Base-by-base conservation (phyloP, 805 yeast species). In the Diddensiella caesifluorescens region DNA sequence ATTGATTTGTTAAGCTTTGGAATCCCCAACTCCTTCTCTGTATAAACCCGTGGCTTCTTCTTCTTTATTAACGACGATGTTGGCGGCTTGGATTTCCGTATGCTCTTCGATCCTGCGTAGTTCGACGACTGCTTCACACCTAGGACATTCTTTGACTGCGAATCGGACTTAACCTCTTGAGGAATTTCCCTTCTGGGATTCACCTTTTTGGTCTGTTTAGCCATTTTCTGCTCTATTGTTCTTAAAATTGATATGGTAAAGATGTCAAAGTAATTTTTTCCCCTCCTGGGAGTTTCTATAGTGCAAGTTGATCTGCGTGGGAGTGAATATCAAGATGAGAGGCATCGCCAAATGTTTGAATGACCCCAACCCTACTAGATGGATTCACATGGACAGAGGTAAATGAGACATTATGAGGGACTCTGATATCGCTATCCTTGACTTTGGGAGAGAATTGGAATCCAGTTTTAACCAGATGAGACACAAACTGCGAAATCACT, bases 1-100 rank as follows among this genome's bases (percentile, higher is more conserved):
- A 89, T 73, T 3, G 96, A 86, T 50, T 75, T 81, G 61, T 90
- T 90, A 56, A 90, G 70, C 20, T 73, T 70, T 22, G 96, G 97
- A 26, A 89, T 67, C 33, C 82, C 78, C 29, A 89, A 68, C 53
- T 88, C 95, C 46, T 79, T 81, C 51, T 89, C 97, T 7, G 78
- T 70, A 56, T 80, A 85, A 5, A 53, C 57, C 5, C 63, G 38
- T 2, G 44, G 52, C 37, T 53, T 56, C 45, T 60, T 59, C 48
- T 46, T 48, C 44, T 55, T 46, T 32, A 41, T 41, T 28, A n/a
- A 35, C 19, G 32, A 7, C 29, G 7, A 37, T n/a, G 7, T 29
- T 39, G 1, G 38, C 22, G 35, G 28, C 34, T 42, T 45, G 22
- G 35, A 25, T 13, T 29, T 29, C 16, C 32, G 7, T 7, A 29